phyloP scores from a whole-genome alignment of 139 green algal genomes.

The Chlorella vulgaris region DNA sequence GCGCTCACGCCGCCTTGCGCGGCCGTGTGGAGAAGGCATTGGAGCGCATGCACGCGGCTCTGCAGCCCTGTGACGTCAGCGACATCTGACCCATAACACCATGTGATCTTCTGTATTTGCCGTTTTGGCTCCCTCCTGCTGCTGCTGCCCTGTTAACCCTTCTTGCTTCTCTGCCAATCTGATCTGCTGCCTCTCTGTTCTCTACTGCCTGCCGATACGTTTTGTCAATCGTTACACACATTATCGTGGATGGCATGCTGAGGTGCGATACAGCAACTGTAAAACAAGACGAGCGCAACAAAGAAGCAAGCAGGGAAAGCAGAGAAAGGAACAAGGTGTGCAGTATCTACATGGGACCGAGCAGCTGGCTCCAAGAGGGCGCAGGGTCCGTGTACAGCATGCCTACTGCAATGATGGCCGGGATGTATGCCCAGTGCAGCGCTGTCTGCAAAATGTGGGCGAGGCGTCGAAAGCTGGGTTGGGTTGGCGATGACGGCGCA shows the following conservation, averaged over 20 bases:
- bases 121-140: not conserved
- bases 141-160: not conserved
- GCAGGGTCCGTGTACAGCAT: conserved; percentile 66
- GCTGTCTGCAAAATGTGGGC: not conserved
- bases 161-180: not conserved
- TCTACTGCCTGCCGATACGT: not conserved
- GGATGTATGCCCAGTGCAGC: conserved; percentile 60
- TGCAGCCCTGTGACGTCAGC: conserved; percentile 37
- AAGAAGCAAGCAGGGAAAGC: not conserved
- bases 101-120: not conserved
- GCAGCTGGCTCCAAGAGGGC: conserved; percentile 60
- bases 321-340: not conserved
- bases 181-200: not conserved
- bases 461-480: not conserved
- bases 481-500: not conserved
- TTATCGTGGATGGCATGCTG: too few species aligned
- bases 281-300: too few species aligned
- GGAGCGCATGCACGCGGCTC: conserved; percentile 61
- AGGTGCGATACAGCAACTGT: too few species aligned
- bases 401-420: conserved; percentile 64
- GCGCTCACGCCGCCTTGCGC: conserved; percentile 61
- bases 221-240: too few species aligned
- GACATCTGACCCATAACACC: not conserved
- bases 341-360: conserved; percentile 54
- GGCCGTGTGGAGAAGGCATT: conserved; percentile 65